Evolutionary conservation across 2,329 filamentous ascomycete genomes (phyloP).

Genomic region (Aspergillus latus): DNA sequence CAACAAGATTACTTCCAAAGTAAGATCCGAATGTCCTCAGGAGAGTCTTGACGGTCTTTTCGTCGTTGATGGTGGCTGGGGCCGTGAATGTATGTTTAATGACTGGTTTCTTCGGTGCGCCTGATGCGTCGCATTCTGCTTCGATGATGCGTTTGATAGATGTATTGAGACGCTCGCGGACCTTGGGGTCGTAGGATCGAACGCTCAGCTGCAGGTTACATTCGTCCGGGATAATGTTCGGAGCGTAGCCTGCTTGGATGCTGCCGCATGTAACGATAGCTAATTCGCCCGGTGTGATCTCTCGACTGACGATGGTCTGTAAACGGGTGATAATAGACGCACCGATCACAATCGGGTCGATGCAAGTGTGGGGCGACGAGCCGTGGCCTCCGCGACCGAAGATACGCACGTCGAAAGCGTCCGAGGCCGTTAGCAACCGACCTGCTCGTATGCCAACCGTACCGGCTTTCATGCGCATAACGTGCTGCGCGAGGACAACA

Average conservation of each 20-base stretch:
- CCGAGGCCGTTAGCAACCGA: constrained; percentile 36
- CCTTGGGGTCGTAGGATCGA: constrained; percentile 34
- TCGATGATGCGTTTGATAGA: constrained; percentile 48
- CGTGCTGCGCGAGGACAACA: constrained; percentile 57
- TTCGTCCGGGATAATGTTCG: constrained; percentile 49
- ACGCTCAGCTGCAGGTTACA: constrained; percentile 46
- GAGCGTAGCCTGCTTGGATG: constrained; percentile 43
- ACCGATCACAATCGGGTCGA: constrained; percentile 52
- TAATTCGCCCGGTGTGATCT: constrained; percentile 41
- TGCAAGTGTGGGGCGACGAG: constrained; percentile 41
- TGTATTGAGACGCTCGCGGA: constrained; percentile 36
- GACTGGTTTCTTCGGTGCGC: constrained; percentile 44
- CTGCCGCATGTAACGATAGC: constrained; percentile 49
- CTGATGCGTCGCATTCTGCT: constrained; percentile 55
- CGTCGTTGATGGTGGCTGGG: constrained; percentile 55
- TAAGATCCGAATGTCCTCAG: constrained; percentile 47
- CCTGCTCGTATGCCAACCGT: constrained; percentile 36
- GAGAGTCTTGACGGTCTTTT: constrained; percentile 42
- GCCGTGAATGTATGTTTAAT: constrained; percentile 47
- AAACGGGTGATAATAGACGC: constrained; percentile 42
- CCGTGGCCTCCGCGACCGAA: constrained; percentile 49
- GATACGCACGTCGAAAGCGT: constrained; percentile 39
- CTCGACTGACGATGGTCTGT: constrained; percentile 43
- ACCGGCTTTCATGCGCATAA: constrained; percentile 45
- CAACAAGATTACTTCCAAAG: constrained; percentile 43